Percentiles rank a stretch among this genome's conserved stretches.
Evolutionary conservation across 441 rosid genomes (phyloP).

Genomic region (Populus hybrid): DNA sequence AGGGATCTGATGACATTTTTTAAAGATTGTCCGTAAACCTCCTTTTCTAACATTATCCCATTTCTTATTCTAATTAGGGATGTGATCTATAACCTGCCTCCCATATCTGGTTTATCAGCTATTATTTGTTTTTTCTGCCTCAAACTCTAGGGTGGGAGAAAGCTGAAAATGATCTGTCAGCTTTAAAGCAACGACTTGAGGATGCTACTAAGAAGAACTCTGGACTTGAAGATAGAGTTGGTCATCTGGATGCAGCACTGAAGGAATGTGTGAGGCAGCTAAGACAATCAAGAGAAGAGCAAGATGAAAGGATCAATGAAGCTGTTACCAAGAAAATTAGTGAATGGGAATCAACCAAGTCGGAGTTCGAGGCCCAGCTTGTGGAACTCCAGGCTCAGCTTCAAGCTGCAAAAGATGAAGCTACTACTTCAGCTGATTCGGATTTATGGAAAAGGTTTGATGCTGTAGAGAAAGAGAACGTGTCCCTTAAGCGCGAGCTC

Average conservation of each 20-base stretch:
- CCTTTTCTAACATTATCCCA: background rate
- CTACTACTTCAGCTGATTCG: conserved; percentile 30
- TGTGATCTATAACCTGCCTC: background rate
- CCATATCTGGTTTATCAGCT: background rate
- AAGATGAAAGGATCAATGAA: conserved; percentile 60
- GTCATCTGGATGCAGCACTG: conserved; percentile 88
- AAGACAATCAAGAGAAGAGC: conserved; percentile 84
- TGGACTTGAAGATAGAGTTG: conserved; percentile 66
- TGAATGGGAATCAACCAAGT: conserved; percentile 66
- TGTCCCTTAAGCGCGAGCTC: conserved; percentile 47
- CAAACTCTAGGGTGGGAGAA: conserved; percentile 81
- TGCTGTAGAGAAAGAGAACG: conserved; percentile 61
- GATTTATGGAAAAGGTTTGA: conserved; percentile 49
- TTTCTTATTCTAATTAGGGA: background rate
- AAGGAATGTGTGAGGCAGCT: conserved; percentile 95
- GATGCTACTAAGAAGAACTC: conserved; percentile 45
- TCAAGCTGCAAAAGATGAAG: conserved; percentile 32
- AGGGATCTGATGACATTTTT: background rate
- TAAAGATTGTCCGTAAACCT: background rate
- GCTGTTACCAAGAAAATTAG: conserved; percentile 42
- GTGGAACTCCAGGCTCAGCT: conserved; percentile 45
- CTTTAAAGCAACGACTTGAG: conserved; percentile 68
- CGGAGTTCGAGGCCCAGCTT: conserved; percentile 49
- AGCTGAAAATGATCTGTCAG: conserved; percentile 68
- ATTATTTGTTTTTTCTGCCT: background rate